Percentiles rank a stretch among this genome's conserved stretches.
These are phyloP conservation scores for Rosellinia necatrix DNA, from an alignment of 2,329 filamentous ascomycete species.

Conservation along the genomic window DNA sequence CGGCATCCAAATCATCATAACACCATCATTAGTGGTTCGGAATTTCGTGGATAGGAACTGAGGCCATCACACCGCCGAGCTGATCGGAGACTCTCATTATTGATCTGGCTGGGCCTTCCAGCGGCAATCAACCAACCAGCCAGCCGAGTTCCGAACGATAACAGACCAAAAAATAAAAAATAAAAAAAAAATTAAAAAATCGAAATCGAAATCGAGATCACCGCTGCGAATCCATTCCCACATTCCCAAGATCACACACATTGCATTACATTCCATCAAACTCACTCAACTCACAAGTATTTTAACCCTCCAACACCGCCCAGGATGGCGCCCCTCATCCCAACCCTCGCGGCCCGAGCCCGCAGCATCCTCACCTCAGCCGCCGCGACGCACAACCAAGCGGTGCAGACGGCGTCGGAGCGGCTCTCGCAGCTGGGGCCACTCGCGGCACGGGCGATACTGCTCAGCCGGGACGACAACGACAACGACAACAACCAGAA, in stretches of 20 bases:
- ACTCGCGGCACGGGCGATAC: conserved; percentile 49
- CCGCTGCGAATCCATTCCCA: conserved; percentile 6
- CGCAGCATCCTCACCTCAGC: conserved; percentile 37
- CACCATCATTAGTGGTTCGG: neutral
- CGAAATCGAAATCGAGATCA: neutral
- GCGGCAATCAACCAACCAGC: conserved; percentile 26
- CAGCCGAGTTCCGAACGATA: conserved; percentile 29
- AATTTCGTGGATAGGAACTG: conserved; percentile 4
- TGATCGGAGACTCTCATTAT: conserved; percentile 20
- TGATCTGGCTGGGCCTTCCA: conserved; percentile 38
- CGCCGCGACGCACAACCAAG: conserved; percentile 26
- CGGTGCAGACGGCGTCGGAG: conserved; percentile 37
- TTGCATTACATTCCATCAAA: conserved; percentile 17
- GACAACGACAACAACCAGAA: conserved; percentile 21
- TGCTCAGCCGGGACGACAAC: conserved; percentile 47
- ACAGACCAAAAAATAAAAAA: neutral
- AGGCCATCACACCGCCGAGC: conserved; percentile 3
- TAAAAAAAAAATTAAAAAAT: neutral
- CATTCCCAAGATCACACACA: conserved; percentile 3
- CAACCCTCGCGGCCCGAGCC: conserved; percentile 38
- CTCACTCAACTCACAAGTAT: neutral
- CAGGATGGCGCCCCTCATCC: conserved; percentile 41
- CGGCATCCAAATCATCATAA: conserved; percentile 1
- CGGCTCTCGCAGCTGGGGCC: conserved; percentile 45
- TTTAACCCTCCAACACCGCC: neutral